Conservation (phyloP, 805 yeast species). For the Ogataea chonburiensis region DNA sequence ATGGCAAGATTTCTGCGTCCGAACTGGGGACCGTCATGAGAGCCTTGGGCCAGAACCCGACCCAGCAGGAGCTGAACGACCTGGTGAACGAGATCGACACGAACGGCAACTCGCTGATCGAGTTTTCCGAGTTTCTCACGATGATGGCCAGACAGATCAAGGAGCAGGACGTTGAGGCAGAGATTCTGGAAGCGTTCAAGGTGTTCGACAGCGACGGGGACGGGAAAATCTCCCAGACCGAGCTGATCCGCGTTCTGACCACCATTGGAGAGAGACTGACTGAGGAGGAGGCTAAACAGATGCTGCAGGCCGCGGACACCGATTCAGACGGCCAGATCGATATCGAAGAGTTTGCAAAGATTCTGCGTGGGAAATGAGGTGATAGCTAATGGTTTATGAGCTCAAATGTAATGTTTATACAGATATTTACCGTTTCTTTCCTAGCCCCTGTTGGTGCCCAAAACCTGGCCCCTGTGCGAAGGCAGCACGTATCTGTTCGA, state of each 20-base stretch:
- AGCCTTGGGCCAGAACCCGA: slow-evolving; percentile 96
- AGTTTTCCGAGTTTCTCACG: slow-evolving; percentile 78
- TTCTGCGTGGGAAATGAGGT: slow-evolving; percentile 68
- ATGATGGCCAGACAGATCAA: slow-evolving; percentile 92
- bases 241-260: slow-evolving; percentile 93
- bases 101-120: slow-evolving; percentile 89
- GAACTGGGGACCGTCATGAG: slow-evolving; percentile 99
- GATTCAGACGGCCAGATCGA: slow-evolving; percentile 97
- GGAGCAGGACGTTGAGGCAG: slow-evolving; percentile 96
- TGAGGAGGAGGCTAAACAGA: slow-evolving; percentile 95
- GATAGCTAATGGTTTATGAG: slow-evolving; percentile 1
- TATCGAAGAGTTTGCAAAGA: slow-evolving; percentile 92
- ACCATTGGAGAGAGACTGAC: slow-evolving; percentile 96
- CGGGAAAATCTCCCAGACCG: slow-evolving; percentile 95
- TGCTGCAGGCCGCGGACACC: slow-evolving; percentile 93
- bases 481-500: slow-evolving; percentile 27
- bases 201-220: slow-evolving; percentile 96
- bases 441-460: slow-evolving; percentile 21
- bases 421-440: slow-evolving; percentile 4
- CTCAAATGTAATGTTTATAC: slow-evolving; percentile 7
- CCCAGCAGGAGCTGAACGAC: slow-evolving; percentile 93
- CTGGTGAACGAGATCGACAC: slow-evolving; percentile 96
- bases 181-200: slow-evolving; percentile 94
- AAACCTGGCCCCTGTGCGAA: slow-evolving; percentile 28
- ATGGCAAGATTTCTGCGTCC: slow-evolving; percentile 92